phyloP scores from a whole-genome alignment of 2,329 filamentous ascomycete species.

The Neofusicoccum kwambonambiense region DNA sequence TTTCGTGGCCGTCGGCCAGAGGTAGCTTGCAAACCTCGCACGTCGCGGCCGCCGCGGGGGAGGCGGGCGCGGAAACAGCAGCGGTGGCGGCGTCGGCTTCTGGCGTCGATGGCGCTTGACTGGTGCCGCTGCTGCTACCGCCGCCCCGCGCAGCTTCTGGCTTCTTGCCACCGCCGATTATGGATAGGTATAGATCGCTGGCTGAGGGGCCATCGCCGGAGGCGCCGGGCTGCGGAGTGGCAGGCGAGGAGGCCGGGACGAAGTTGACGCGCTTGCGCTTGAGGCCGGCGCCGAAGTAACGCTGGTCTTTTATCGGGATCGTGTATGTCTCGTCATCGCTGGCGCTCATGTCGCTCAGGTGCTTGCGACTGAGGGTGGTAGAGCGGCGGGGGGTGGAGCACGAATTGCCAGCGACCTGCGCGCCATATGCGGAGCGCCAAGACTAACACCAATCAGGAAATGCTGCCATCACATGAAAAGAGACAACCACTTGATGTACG shows the following conservation, averaged over 20 bases:
- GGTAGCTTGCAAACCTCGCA: conserved; percentile 39
- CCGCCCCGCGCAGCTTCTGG: neutral
- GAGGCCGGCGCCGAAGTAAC: conserved; percentile 62
- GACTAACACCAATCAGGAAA: neutral
- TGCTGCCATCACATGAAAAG: neutral
- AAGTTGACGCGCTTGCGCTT: conserved; percentile 61
- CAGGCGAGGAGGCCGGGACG: conserved; percentile 48
- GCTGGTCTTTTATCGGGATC: conserved; percentile 58
- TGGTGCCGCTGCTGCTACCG: neutral
- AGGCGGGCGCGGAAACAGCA: conserved; percentile 3
- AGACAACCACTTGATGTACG: no score
- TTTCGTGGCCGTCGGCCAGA: conserved; percentile 51
- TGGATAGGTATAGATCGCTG: conserved; percentile 61
- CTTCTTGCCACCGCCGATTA: conserved; percentile 18
- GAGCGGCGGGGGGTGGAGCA: neutral
- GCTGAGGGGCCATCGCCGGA: conserved; percentile 20
- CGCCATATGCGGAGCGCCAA: neutral
- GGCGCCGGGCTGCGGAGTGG: conserved; percentile 21
- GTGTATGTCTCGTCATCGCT: conserved; percentile 57
- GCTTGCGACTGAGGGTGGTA: neutral
- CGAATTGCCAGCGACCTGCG: neutral
- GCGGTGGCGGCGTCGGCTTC: neutral
- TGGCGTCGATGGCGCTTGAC: neutral
- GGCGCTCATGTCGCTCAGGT: conserved; percentile 11
- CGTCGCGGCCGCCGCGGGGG: conserved; percentile 23